Percentiles rank a stretch among this genome's conserved stretches.
phyloP scores from a whole-genome alignment of 2,329 filamentous ascomycete genomes.

The Aspergillus calidoustus region DNA sequence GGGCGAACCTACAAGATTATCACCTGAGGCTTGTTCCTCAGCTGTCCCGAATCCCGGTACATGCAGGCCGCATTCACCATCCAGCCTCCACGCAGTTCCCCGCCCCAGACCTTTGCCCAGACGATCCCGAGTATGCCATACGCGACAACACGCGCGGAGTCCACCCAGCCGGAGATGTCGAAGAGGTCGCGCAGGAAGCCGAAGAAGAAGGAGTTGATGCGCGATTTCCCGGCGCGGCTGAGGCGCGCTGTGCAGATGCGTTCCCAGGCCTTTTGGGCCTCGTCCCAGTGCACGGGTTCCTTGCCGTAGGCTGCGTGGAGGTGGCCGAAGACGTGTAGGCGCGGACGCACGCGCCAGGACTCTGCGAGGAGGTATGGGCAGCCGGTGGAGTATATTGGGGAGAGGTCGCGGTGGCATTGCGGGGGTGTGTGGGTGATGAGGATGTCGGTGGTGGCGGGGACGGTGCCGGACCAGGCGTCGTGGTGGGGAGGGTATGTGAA shows the following conservation, averaged over 20 bases:
- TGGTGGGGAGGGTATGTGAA: constrained; percentile 73
- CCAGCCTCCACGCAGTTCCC: constrained; percentile 52
- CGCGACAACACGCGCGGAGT: constrained; percentile 55
- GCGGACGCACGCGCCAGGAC: constrained; percentile 73
- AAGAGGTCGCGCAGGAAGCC: constrained; percentile 43
- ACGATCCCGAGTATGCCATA: constrained; percentile 61
- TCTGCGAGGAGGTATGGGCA: constrained; percentile 73
- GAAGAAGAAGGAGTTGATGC: constrained; percentile 29
- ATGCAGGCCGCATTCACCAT: constrained; percentile 65
- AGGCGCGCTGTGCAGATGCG: constrained; percentile 55
- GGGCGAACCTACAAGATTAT: constrained; percentile 29
- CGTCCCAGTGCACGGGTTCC: constrained; percentile 75
- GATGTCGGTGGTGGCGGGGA: constrained; percentile 75
- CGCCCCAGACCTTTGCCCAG: constrained; percentile 65
- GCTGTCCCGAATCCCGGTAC: constrained; percentile 41
- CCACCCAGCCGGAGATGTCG: constrained; percentile 49
- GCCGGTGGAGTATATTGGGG: constrained; percentile 65
- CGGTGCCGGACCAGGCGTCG: constrained; percentile 73
- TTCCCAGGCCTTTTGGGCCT: constrained; percentile 73
- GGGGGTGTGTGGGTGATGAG: constrained; percentile 83
- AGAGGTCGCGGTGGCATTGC: constrained; percentile 66
- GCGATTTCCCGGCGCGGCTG: constrained; percentile 28
- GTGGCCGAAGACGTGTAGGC: constrained; percentile 83
- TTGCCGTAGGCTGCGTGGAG: constrained; percentile 76
- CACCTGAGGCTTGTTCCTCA: constrained; percentile 45